Base-by-base conservation (phyloP, 1,139 yeast genomes). In the Blastobotrys illinoisensis region DNA sequence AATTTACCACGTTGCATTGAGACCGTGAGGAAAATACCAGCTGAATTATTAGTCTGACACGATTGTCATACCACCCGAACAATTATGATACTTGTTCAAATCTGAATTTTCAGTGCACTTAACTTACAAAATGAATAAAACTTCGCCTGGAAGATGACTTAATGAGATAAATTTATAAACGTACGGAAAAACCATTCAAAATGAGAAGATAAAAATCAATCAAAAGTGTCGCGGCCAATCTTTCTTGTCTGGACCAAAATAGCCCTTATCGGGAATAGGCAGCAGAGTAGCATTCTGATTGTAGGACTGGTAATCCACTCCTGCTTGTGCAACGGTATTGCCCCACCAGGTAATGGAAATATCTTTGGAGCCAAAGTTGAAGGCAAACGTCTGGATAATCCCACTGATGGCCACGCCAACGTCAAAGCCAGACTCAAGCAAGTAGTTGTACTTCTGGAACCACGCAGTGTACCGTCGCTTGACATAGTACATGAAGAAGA, bases 391-490 rank as follows among this genome's bases (percentile, higher is more conserved):
- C 44, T 80, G 79, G 49, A 81, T 65, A 9, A 80, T 67, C 0
- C 81, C 78, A 57, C 80, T 71, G 54, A 80, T 77, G 0, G 85
- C 85, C 45, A 81, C 76, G 16, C 86, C 87, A 1, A 85, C 81
- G 7, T 77, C 71, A 49, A 82, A 67, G 2, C 80, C 85, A 56
- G 80, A 75, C 16, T 82, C 75, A 46, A 82, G 68, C 19, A 84
- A 74, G 64, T 83, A 84, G 63, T 81, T 82, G 68, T 82, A 84
- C 66, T 80, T 81, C 58, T 79, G 82, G 83, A 85, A 83, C 84
- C 86, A 79, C 19, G 74, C 68, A 13, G 74, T 62, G 62, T 55
- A 53, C 26, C 55, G 50, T 32, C 54, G 44, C 48, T 49, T 50
- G 46, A 55, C 26, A 24, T 46, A 48, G 48, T 53, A 54, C 54